Conservation (phyloP, 495 filamentous ascomycete species). For the Saxophila tyrrhenica region DNA sequence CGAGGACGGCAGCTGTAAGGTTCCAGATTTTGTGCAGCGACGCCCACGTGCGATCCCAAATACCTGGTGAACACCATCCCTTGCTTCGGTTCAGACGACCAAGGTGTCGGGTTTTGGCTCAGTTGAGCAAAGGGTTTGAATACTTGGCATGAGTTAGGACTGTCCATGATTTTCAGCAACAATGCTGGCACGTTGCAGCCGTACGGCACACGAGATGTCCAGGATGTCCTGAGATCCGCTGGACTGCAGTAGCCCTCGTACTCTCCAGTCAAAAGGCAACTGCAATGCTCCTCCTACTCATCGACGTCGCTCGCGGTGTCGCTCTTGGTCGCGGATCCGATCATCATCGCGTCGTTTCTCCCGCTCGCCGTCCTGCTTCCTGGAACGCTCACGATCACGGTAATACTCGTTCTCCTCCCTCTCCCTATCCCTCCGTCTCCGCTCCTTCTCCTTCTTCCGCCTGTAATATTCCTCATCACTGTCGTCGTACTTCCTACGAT, state of each 20-base stretch:
- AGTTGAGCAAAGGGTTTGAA: no score
- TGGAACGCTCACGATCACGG: constrained; percentile 8
- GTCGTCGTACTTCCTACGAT: constrained; percentile 18
- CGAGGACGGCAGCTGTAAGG: no score
- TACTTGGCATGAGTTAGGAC: no score
- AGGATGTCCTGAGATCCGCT: no score
- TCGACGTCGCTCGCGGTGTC: constrained; percentile 7
- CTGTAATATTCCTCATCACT: constrained; percentile 17
- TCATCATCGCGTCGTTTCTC: constrained; percentile 7
- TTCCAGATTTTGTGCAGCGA: no score
- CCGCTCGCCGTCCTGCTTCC: background rate
- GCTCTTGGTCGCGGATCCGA: constrained; percentile 5
- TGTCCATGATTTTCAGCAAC: no score
- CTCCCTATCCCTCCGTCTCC: constrained; percentile 8
- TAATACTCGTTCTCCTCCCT: constrained; percentile 8
- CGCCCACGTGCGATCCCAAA: background rate
- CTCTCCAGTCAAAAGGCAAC: no score
- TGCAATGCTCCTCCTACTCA: no score
- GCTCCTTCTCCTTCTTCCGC: constrained; percentile 15
- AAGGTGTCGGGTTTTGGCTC: background rate
- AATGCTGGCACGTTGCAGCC: no score
- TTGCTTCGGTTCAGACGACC: background rate
- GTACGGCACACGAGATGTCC: no score
- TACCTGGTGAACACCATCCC: no score
- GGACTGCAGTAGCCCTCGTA: no score